Evolutionary conservation across 1,284 basidiomycete species (phyloP), one percentile per base, ranked within the genome.

Genomic region (Earliella scabrosa): DNA sequence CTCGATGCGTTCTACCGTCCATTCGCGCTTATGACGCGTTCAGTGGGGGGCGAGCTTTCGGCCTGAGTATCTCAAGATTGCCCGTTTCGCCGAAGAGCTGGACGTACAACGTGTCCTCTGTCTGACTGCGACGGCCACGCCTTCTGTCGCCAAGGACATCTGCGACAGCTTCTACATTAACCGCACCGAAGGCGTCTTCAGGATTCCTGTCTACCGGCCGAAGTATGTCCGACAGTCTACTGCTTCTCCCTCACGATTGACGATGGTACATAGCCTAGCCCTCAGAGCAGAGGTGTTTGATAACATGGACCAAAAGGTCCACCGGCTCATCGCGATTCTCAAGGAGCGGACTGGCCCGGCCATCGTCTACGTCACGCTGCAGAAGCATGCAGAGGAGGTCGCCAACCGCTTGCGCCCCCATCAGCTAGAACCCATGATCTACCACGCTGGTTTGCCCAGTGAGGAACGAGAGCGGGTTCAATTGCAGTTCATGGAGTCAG

Each of bases 111-210:
- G 89, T 2, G 80, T 92, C 52, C 83, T 92, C 68, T 90, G 89
- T 27, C 75, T 92, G 40, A 91, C 89, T 0, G 88, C 89, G 1
- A 92, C 89, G 0, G 88, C 88, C 6, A 88, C 87, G 29, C 71
- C 75, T 32, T 76, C 77, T 51, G 88, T 90, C 8, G 80, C 83
- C 39, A 74, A 81, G 26, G 89, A 92, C 67, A 85, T 92, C 56
- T 83, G 86, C 64, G 74, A 73, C 39, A 78, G 77, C 26, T 82
- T 92, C 52, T 68, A 72, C 39, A 85, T 90, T 39, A 50, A 73
- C 50, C 64, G 65, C 11, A 67, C 57, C 4, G 64, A 63, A n/a
- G 75, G 76, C 18, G 71, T 79, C 4, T 78, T 78, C 63, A 71
- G 73, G 4, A 77, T 73, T 3, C 72, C 77, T 4, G 72, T 77